phyloP scores from a whole-genome alignment of 2,329 filamentous ascomycete species.

The Didymella glomerata region DNA sequence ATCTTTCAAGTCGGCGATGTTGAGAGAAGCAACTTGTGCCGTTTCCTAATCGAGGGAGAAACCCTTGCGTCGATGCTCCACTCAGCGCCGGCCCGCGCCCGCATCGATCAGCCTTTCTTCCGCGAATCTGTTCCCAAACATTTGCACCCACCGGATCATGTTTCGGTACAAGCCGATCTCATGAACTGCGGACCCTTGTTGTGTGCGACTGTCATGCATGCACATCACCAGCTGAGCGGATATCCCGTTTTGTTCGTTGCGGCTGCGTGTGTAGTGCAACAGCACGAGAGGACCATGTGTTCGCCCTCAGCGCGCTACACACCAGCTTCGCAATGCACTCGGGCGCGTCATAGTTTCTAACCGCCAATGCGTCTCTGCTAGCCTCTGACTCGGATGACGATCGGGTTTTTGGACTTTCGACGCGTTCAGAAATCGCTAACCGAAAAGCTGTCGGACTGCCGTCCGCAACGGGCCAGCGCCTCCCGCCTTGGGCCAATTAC shows the following conservation, averaged over 20 bases:
- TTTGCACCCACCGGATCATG: constrained; percentile 1
- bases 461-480: neutral
- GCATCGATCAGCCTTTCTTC: constrained; percentile 22
- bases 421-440: neutral
- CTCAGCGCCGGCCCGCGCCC: constrained; percentile 9
- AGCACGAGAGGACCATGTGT: neutral
- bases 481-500: neutral
- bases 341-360: neutral
- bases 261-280: constrained; percentile 13
- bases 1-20: constrained; percentile 2
- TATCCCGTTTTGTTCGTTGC: constrained; percentile 1
- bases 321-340: neutral
- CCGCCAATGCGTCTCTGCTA: neutral
- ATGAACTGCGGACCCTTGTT: neutral
- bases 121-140: constrained; percentile 12
- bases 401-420: neutral
- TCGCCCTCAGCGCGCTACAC: neutral
- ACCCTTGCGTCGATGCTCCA: constrained; percentile 4
- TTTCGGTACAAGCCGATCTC: constrained; percentile 8
- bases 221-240: neutral
- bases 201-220: neutral
- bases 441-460: constrained; percentile 2
- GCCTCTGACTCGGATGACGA: constrained; percentile 9
- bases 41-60: neutral
- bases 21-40: neutral